phyloP scores from a whole-genome alignment of 257 asterid species.

The Penstemon newberryi region DNA sequence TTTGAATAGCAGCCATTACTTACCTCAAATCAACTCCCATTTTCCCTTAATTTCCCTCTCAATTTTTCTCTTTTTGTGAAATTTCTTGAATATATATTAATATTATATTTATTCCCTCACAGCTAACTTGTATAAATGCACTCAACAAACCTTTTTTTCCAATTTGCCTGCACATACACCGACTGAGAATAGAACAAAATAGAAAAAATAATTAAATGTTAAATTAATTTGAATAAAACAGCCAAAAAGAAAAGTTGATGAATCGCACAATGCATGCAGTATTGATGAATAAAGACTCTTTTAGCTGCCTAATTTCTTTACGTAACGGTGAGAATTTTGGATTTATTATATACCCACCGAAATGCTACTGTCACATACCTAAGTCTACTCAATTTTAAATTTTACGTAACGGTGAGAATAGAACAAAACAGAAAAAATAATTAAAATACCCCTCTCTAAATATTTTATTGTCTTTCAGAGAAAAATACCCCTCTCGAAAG shows the following conservation, averaged over 20 bases:
- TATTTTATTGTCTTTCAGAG: too few species aligned
- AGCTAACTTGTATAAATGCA: neutral
- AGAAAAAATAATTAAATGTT: neutral
- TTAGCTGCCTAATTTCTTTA: neutral
- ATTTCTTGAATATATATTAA: neutral
- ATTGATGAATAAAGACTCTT: neutral
- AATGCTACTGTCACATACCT: neutral
- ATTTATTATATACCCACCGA: neutral
- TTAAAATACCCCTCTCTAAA: too few species aligned
- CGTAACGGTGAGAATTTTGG: neutral
- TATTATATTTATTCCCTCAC: neutral
- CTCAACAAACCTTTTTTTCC: neutral
- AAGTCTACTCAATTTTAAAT: neutral
- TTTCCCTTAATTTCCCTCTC: neutral
- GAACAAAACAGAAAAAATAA: too few species aligned
- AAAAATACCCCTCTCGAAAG: too few species aligned
- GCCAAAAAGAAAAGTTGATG: neutral
- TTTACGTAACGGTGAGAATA: too few species aligned
- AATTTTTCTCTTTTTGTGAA: neutral
- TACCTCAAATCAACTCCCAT: conserved; percentile 55
- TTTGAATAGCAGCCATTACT: conserved; percentile 53
- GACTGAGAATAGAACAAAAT: neutral
- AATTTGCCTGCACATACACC: neutral
- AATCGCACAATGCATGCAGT: neutral
- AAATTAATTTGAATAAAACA: neutral